A percentile compares a stretch with the other conserved stretches of the same genome.
Conservation (phyloP, 192 early-diverging fungal genomes). For the Entophlyctis helioformis region DNA sequence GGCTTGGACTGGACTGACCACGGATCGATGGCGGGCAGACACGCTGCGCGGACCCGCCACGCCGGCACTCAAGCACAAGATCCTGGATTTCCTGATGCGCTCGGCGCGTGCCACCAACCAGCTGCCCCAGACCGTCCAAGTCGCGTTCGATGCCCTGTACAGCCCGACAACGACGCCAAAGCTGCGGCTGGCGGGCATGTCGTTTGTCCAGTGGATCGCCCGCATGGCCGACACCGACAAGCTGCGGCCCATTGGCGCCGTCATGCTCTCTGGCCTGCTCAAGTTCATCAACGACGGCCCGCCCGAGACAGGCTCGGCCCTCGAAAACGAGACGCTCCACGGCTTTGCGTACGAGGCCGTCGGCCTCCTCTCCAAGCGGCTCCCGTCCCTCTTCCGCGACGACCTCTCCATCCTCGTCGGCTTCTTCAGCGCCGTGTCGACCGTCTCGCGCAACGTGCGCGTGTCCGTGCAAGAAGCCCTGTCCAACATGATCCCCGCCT, state of each 20-base stretch:
- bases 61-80: conserved; percentile 43
- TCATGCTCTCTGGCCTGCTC: conserved; percentile 58
- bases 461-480: conserved; percentile 73
- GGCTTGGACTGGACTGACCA: too few species aligned
- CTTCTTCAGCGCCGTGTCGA: conserved; percentile 60
- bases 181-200: conserved; percentile 60
- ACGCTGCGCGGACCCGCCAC: conserved; percentile 26
- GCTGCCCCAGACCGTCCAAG: conserved; percentile 57
- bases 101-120: conserved; percentile 58
- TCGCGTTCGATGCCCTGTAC: conserved; percentile 72
- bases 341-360: conserved; percentile 80
- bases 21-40: too few species aligned
- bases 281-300: conserved; percentile 37
- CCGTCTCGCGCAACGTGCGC: conserved; percentile 50
- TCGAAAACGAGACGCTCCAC: conserved; percentile 50
- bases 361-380: conserved; percentile 65
- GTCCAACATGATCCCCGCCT: conserved; percentile 60
- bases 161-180: conserved; percentile 29
- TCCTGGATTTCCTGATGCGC: conserved; percentile 47
- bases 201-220: conserved; percentile 82
- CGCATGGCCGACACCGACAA: conserved; percentile 40
- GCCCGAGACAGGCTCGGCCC: conserved; percentile 1
- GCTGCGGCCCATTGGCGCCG: conserved; percentile 37
- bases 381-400: conserved; percentile 48
- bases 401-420: conserved; percentile 47